Conservation (phyloP, 192 early-diverging fungal genomes). For the Podochytrium sp. region DNA sequence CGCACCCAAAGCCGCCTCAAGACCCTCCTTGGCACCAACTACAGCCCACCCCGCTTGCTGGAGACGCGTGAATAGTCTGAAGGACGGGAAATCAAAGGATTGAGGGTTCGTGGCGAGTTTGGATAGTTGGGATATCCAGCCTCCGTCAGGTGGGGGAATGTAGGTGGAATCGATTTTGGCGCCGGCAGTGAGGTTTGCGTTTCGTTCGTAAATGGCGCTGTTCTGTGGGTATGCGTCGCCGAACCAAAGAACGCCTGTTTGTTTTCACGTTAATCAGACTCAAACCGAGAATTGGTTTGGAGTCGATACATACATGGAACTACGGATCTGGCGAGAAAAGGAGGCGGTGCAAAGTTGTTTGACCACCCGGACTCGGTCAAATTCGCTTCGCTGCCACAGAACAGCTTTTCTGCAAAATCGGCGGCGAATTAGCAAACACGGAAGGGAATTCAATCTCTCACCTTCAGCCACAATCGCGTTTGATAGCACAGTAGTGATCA, state of each 20-base stretch:
- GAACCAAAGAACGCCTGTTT: slow-evolving; percentile 16
- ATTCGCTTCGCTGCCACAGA: slow-evolving; percentile 7
- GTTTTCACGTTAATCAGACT: not conserved
- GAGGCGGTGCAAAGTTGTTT: too few species aligned
- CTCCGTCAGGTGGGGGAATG: slow-evolving; percentile 11
- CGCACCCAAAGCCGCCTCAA: not conserved
- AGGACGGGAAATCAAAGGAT: not conserved
- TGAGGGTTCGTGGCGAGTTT: not conserved
- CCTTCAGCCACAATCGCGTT: not conserved
- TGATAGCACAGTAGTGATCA: slow-evolving; percentile 45
- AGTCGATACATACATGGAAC: too few species aligned
- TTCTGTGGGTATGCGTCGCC: slow-evolving; percentile 16
- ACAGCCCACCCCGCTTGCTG: slow-evolving; percentile 9
- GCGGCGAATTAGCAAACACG: slow-evolving; percentile 32
- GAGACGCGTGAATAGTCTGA: not conserved
- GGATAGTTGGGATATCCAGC: not conserved
- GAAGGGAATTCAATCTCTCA: slow-evolving; percentile 30
- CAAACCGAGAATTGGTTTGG: not conserved
- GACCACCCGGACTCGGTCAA: too few species aligned
- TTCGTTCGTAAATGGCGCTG: slow-evolving; percentile 4
- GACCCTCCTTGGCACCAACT: not conserved
- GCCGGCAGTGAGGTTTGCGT: slow-evolving; percentile 19
- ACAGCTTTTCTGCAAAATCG: slow-evolving; percentile 38
- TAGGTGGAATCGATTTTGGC: slow-evolving; percentile 10
- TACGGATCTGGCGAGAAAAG: too few species aligned